Conservation (phyloP, 306 rosid species). For the Sophora flavescens region DNA sequence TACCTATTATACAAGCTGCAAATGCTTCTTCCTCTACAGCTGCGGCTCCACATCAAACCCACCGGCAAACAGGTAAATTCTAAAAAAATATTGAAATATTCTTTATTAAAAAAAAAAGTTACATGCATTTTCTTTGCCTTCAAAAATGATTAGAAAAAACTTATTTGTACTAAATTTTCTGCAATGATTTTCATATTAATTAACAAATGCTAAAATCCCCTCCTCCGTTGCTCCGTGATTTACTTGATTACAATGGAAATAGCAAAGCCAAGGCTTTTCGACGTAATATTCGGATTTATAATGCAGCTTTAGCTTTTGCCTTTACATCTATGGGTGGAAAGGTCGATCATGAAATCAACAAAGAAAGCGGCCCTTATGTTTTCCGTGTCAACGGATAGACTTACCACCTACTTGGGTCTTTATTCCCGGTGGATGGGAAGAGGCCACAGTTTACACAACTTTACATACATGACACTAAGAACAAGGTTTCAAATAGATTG, state of each 20-base stretch:
- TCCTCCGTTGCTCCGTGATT: no score
- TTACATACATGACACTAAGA: not conserved
- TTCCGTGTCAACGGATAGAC: not conserved
- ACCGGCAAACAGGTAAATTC: no score
- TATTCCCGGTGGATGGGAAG: not conserved
- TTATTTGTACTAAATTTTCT: no score
- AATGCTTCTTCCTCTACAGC: no score
- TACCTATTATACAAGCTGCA: no score
- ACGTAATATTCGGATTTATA: not conserved
- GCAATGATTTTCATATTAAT: no score
- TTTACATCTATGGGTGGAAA: constrained; percentile 11
- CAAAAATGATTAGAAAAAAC: no score
- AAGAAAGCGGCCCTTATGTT: not conserved
- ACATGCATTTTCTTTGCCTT: no score
- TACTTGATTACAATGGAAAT: not conserved
- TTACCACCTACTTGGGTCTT: not conserved
- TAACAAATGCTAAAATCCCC: no score
- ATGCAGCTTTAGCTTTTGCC: not conserved
- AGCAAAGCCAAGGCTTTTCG: not conserved
- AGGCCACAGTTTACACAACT: not conserved
- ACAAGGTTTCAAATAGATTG: not conserved
- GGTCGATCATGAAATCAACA: not conserved
- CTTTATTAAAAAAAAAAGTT: no score
- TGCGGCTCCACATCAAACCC: no score
- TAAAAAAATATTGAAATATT: no score